Percentiles rank a stretch among this genome's conserved stretches.
Evolutionary conservation across 2,329 filamentous ascomycete species (phyloP).

Genomic region (Parafenestella ontariensis): DNA sequence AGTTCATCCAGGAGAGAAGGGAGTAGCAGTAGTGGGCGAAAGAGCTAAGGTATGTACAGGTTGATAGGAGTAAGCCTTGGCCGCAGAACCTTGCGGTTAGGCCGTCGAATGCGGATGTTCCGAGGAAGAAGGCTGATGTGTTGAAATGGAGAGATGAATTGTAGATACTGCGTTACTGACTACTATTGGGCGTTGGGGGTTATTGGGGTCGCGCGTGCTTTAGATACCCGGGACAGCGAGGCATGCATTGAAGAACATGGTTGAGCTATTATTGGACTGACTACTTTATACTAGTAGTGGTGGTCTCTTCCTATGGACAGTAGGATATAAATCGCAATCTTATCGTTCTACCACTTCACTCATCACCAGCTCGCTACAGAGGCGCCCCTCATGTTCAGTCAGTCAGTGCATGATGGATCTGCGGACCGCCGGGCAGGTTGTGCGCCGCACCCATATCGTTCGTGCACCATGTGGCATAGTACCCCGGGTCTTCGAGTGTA

Average conservation of each 20-base stretch:
- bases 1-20: conserved; percentile 11
- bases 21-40: background rate
- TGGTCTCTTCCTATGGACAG: background rate
- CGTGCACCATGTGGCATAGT: background rate
- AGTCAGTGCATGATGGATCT: background rate
- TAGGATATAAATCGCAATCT: background rate
- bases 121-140: conserved; percentile 23
- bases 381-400: background rate
- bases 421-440: background rate
- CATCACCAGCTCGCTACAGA: background rate
- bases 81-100: conserved; percentile 22
- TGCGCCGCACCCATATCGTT: background rate
- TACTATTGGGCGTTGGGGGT: background rate
- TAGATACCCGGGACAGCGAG: background rate
- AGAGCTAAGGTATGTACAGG: conserved; percentile 18
- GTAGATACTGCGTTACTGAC: background rate
- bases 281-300: no score
- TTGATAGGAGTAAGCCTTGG: conserved; percentile 20
- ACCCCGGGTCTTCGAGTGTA: background rate
- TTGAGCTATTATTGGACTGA: no score
- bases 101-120: conserved; percentile 15
- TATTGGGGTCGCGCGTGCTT: background rate
- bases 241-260: background rate
- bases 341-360: background rate
- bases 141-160: conserved; percentile 25